Conservation (phyloP, 371 early-diverging fungal species). For the Saksenaea vasiformis region DNA sequence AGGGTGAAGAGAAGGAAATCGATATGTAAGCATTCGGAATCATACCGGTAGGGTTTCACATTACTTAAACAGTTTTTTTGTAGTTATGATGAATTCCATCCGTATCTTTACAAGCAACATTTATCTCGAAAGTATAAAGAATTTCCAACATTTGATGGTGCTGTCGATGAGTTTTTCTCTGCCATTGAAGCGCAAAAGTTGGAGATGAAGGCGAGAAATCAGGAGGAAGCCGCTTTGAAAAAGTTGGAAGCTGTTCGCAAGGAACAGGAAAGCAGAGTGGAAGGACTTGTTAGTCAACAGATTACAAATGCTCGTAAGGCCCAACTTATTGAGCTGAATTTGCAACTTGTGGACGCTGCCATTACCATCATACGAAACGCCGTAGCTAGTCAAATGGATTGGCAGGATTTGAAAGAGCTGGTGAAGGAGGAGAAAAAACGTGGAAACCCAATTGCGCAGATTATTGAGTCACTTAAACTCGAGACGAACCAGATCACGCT, state of each 20-base stretch:
- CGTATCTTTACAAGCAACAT: slow-evolving; percentile 79
- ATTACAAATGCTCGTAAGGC: slow-evolving; percentile 72
- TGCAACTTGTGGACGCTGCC: slow-evolving; percentile 84
- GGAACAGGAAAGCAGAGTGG: slow-evolving; percentile 81
- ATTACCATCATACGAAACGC: slow-evolving; percentile 84
- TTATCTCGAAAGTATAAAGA: slow-evolving; percentile 50
- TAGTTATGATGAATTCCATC: slow-evolving; percentile 89
- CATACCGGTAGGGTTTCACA: too few species aligned
- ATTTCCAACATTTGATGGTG: slow-evolving; percentile 76
- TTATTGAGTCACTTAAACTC: slow-evolving; percentile 74
- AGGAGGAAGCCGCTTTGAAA: slow-evolving; percentile 78
- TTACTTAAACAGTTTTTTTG: not conserved
- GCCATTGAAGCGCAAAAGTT: slow-evolving; percentile 88
- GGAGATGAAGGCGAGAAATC: slow-evolving; percentile 65
- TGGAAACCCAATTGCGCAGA: slow-evolving; percentile 80
- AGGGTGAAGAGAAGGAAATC: slow-evolving; percentile 44
- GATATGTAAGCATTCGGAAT: slow-evolving; percentile 48
- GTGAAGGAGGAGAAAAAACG: slow-evolving; percentile 80
- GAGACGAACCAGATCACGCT: slow-evolving; percentile 75
- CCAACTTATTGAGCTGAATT: slow-evolving; percentile 79
- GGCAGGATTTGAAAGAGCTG: slow-evolving; percentile 89
- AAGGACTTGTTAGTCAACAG: slow-evolving; percentile 70
- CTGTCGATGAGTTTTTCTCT: slow-evolving; percentile 92
- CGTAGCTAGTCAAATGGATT: slow-evolving; percentile 93
- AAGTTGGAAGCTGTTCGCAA: slow-evolving; percentile 82